Base-by-base conservation (phyloP, 2,329 filamentous ascomycete species). In the Teratosphaeria epicoccoides region DNA sequence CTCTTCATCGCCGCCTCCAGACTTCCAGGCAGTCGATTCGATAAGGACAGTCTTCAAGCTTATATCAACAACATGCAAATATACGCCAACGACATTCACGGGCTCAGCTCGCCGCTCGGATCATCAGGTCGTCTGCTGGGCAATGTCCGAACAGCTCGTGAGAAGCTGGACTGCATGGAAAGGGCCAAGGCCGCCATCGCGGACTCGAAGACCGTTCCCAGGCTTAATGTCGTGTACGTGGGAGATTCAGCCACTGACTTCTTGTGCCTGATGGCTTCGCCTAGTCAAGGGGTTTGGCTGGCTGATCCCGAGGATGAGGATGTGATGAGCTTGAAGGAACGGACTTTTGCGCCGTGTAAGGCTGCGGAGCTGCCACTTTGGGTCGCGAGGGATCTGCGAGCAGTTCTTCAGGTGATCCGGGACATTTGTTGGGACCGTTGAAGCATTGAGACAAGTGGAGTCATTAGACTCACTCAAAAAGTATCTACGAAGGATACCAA, bases 171-270 rank as follows among this genome's bases (percentile, higher is more conserved):
- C 5, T 40, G 5, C n/a, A 20, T 40, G n/a, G 20, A 40, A 17
- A 46, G 11, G 22, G 44, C 44, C 44, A 17, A 24, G 20, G 44
- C 23, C n/a, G 51, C 3, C n/a, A n/a, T n/a, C n/a, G n/a, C n/a
- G n/a, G n/a, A n/a, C n/a, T n/a, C n/a, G n/a, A n/a, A n/a, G n/a
- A n/a, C n/a, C n/a, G n/a, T n/a, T n/a, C n/a, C n/a, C n/a, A n/a
- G n/a, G 17, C 47, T 50, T 9, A 47, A 62, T 3, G 61, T 68
- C 1, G 59, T 76, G 5, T 76, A 76, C 52, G 60, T 76, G 10
- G 74, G 74, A 7, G 74, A 77, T 53, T 74, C 71, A 11, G 63
- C 68, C 46, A 75, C 73, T 1, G 74, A 77, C 53, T 69, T 76
- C 20, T 72, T 73, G 44, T 70, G 69, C 45, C 60, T 76, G 1